These are phyloP conservation scores for Daucus carota DNA, from an alignment of 129 eudicot genomes.

Conservation along the genomic window DNA sequence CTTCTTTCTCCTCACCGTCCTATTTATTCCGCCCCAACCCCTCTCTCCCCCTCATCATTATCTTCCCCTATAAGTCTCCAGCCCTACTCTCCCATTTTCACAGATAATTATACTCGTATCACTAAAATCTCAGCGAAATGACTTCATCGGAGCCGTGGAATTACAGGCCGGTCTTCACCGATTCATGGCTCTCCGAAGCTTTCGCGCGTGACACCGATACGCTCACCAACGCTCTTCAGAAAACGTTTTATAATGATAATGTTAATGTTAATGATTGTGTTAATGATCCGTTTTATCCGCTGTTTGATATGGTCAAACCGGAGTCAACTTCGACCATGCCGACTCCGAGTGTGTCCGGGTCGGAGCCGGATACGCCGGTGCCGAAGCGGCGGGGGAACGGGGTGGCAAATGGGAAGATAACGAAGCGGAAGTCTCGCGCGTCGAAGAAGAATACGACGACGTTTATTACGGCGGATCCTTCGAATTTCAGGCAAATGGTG, in stretches of 20 bases:
- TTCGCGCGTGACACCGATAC: slow-evolving; percentile 61
- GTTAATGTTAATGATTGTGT: background rate
- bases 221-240: slow-evolving; percentile 54
- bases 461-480: slow-evolving; percentile 72
- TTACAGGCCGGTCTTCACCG: slow-evolving; percentile 40
- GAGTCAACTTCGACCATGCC: slow-evolving; percentile 25
- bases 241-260: slow-evolving; percentile 22
- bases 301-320: slow-evolving; percentile 11
- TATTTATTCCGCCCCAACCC: slow-evolving; percentile 27
- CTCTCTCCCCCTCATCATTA: background rate
- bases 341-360: slow-evolving; percentile 43
- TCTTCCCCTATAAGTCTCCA: background rate
- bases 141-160: slow-evolving; percentile 72
- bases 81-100: background rate
- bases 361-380: slow-evolving; percentile 46
- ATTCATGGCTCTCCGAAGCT: slow-evolving; percentile 62
- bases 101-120: too few relatives aligned
- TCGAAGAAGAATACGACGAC: slow-evolving; percentile 67
- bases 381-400: slow-evolving; percentile 23
- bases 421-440: slow-evolving; percentile 71
- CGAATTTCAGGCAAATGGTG: slow-evolving; percentile 83
- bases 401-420: slow-evolving; percentile 16
- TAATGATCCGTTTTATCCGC: background rate
- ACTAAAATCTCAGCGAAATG: too few relatives aligned
- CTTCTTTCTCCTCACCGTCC: slow-evolving; percentile 31